These are phyloP conservation scores for Mortierella alpina DNA, from an alignment of 192 early-diverging fungal species.

Conservation along the genomic window DNA sequence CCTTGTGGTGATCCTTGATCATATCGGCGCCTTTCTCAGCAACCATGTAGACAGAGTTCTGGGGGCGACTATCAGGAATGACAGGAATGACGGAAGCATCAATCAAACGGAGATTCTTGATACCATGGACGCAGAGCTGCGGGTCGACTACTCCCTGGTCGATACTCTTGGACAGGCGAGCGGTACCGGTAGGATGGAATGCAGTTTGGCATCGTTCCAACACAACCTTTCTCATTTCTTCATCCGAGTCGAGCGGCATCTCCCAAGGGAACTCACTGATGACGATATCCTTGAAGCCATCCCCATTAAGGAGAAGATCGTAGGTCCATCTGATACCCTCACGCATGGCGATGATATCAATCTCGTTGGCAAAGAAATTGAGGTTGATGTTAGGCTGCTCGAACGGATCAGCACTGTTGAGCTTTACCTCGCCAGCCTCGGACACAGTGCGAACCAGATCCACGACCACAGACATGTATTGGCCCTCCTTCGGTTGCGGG, in stretches of 20 bases:
- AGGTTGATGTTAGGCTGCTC: slow-evolving; percentile 36
- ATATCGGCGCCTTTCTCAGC: slow-evolving; percentile 50
- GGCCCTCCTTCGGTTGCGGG: slow-evolving; percentile 16
- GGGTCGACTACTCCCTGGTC: slow-evolving; percentile 40
- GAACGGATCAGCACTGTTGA: slow-evolving; percentile 39
- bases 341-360: slow-evolving; percentile 43
- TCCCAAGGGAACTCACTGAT: slow-evolving; percentile 30
- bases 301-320: slow-evolving; percentile 32
- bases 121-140: slow-evolving; percentile 29
- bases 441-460: slow-evolving; percentile 32
- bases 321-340: slow-evolving; percentile 35
- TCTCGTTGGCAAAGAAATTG: slow-evolving; percentile 28
- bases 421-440: slow-evolving; percentile 28
- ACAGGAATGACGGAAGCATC: slow-evolving; percentile 46
- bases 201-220: slow-evolving; percentile 37
- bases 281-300: slow-evolving; percentile 38
- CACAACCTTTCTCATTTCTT: slow-evolving; percentile 27
- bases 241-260: slow-evolving; percentile 30
- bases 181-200: slow-evolving; percentile 17
- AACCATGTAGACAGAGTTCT: slow-evolving; percentile 22
- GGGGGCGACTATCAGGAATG: slow-evolving; percentile 14
- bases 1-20: slow-evolving; percentile 30
- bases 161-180: slow-evolving; percentile 32
- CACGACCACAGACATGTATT: slow-evolving; percentile 29
- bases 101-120: slow-evolving; percentile 33